Evolutionary conservation across 2,329 filamentous ascomycete genomes (phyloP), one percentile per base, ranked within the genome.

Genomic region (Cordyceps militaris): DNA sequence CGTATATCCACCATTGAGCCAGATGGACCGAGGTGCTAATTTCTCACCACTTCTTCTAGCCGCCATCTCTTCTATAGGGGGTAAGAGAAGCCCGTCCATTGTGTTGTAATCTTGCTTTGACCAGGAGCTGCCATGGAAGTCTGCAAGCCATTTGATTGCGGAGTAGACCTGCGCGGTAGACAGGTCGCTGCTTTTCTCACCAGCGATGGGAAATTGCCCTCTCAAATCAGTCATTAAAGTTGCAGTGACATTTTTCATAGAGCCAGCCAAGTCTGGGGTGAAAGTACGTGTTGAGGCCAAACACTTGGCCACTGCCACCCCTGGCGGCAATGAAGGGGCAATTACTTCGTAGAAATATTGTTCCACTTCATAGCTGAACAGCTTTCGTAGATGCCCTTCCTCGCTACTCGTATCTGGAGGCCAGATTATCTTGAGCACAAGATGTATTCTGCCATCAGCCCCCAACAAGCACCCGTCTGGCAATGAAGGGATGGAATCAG

Each of bases 1-100:
- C 0, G 84, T 87, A 64, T 88, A 88, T 0, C 85, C 85, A 1
- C 85, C 85, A 44, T 87, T 85, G 7, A 84, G 68, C 85, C 85
- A 88, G 2, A 82, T 60, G 5, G 69, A 72, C 11, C 40, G 61
- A 1, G 65, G 61, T 4, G 59, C 54, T 3, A 63, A 21, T 3
- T 53, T 54, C 3, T 63, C 59, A 0, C 57, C 58, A 2, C 44
- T 56, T 14, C 62, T 63, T 14, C 71, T 63, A 23, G 71, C 67
- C n/a, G 67, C 64, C 0, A 65, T 66, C 62, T 87, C 83, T 21
- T 83, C 72, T 0, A 86, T 70, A 0, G 84, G 85, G 0, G 84
- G 81, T 0, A 77, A 67, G 0, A 84, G 65, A 10, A 81, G 71
- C 0, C 68, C 59, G n/a, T 68, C 50, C 9, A 73, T 52, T 3